phyloP scores from a whole-genome alignment of 2,329 filamentous ascomycete species.

The Fusarium decemcellulare region DNA sequence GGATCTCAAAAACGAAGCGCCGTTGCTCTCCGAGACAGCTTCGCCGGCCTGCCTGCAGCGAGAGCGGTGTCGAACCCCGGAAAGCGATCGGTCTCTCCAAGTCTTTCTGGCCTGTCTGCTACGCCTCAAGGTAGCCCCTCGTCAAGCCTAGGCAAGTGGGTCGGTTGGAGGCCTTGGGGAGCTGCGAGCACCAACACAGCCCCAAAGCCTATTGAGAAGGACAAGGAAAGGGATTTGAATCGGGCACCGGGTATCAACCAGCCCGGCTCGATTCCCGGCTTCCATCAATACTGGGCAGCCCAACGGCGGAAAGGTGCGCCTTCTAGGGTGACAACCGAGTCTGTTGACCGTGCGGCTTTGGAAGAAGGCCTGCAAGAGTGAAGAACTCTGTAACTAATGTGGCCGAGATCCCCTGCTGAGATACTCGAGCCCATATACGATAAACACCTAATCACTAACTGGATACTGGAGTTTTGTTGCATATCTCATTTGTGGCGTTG shows the following conservation, averaged over 20 bases:
- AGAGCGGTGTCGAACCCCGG: constrained; percentile 51
- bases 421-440: constrained; percentile 7
- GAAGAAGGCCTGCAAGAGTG: constrained; percentile 66
- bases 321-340: constrained; percentile 69
- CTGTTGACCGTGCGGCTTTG: constrained; percentile 72
- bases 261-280: constrained; percentile 79
- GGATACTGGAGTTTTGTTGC: constrained; percentile 37
- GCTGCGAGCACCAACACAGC: constrained; percentile 34
- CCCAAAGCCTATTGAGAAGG: constrained; percentile 38
- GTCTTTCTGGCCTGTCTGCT: constrained; percentile 43
- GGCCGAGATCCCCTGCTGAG: not conserved
- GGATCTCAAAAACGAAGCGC: constrained; percentile 65
- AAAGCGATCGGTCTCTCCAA: constrained; percentile 47
- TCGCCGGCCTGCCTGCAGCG: constrained; percentile 55
- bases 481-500: constrained; percentile 44
- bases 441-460: constrained; percentile 29
- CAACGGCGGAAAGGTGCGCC: constrained; percentile 67
- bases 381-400: constrained; percentile 16
- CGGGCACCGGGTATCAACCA: constrained; percentile 84
- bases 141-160: constrained; percentile 58
- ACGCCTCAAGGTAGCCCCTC: constrained; percentile 41
- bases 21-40: constrained; percentile 70
- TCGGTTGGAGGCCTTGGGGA: constrained; percentile 66
- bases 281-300: constrained; percentile 69
- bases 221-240: constrained; percentile 56